Base-by-base conservation (phyloP, 495 filamentous ascomycete genomes). In the Podospora sp. region DNA sequence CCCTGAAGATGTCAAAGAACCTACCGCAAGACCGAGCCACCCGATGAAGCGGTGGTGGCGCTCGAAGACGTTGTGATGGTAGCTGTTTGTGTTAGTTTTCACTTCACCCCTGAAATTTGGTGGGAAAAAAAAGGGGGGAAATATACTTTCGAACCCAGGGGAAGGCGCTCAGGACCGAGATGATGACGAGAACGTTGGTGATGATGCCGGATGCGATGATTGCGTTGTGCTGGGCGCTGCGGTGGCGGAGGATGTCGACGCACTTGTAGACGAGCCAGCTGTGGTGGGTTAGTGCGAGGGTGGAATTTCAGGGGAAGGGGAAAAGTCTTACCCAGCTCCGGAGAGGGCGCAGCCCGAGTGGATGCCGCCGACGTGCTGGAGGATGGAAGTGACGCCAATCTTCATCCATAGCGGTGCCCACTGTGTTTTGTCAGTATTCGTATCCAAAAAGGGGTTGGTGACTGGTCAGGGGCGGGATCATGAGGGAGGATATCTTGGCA, bases 131-230 rank as follows among this genome's bases (percentile, higher is more conserved):
- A 35, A 46, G 55, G 50, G 40, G 27, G 27, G 49, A 6, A 0
- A 77, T 77, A 71, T n/a, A 81, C 79, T 82, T 82, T 51, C 79
- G 73, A 50, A 80, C 73, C 79, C 79, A 82, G n/a, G 79, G 79
- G 65, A 78, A 79, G 21, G 79, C 79, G 62, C 79, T 82, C 62
- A 80, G 60, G 14, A 79, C 75, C 18, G 78, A 80, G 64, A 80
- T 76, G 36, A 82, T 75, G 60, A 82, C 75, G 26, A 80, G 66
- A 6, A 77, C 67, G 57, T 80, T 82, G 29, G 79, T 81, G 64
- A 82, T 75, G 52, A 80, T 68, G 8, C 79, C 79, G n/a, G 73
- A 77, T 18, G 68, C 79, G 58, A 82, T 78, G 12, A 82, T 77
- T 22, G 76, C 65, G 2, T 25, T 25, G 72, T 75, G 74, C 64